Evolutionary conservation across 768 basidiomycete genomes (phyloP).

Genomic region (Trametes elegans): DNA sequence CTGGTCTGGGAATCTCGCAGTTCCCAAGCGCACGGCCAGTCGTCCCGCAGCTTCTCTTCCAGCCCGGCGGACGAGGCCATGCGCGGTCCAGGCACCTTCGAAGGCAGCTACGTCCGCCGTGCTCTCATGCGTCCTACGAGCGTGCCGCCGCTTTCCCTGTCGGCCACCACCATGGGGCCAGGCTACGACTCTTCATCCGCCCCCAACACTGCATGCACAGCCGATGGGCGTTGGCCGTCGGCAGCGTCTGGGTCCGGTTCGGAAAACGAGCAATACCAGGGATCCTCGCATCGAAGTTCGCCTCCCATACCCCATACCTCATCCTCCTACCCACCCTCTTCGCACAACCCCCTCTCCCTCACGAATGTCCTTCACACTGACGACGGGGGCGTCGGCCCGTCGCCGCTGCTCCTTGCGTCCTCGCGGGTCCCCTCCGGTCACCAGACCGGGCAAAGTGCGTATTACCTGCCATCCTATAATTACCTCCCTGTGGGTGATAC

Average conservation of each 20-base stretch:
- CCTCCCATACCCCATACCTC: slow-evolving; percentile 18
- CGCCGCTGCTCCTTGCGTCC: slow-evolving; percentile 12
- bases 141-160: slow-evolving; percentile 27
- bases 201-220: slow-evolving; percentile 24
- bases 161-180: slow-evolving; percentile 16
- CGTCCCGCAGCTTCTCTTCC: slow-evolving; percentile 17
- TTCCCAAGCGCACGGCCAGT: slow-evolving; percentile 17
- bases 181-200: slow-evolving; percentile 17
- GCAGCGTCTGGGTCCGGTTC: slow-evolving; percentile 18
- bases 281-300: slow-evolving; percentile 20
- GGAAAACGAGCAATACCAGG: slow-evolving; percentile 19
- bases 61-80: slow-evolving; percentile 19
- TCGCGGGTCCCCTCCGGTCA: slow-evolving; percentile 13
- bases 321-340: slow-evolving; percentile 10
- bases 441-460: slow-evolving; percentile 14
- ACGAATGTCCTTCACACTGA: slow-evolving; percentile 14
- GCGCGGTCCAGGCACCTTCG: slow-evolving; percentile 12
- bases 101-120: slow-evolving; percentile 20
- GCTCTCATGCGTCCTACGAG: slow-evolving; percentile 22
- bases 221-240: slow-evolving; percentile 18
- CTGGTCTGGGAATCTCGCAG: slow-evolving; percentile 39
- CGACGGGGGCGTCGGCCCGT: slow-evolving; percentile 11
- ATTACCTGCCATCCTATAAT: slow-evolving; percentile 20
- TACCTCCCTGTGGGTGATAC: slow-evolving; percentile 17
- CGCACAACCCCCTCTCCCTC: slow-evolving; percentile 15